Percentiles rank a stretch among this genome's conserved stretches.
Conservation (phyloP, 2,329 filamentous ascomycete species). For the Cladophialophora chaetospira region DNA sequence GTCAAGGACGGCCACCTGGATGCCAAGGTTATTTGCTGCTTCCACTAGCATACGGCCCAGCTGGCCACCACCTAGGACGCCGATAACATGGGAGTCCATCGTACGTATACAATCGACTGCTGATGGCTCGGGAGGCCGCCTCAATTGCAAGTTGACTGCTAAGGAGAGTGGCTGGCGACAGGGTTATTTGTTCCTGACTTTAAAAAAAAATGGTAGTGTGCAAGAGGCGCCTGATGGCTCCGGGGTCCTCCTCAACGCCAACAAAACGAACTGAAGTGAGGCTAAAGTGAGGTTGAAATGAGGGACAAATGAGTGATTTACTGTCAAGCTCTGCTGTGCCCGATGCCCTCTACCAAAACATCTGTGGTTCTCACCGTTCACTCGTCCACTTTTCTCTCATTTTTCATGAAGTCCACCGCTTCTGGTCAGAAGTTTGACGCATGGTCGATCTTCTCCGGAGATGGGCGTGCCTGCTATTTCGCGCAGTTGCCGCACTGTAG, state of each 20-base stretch:
- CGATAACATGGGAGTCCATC: conserved; percentile 40
- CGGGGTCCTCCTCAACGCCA: too few relatives aligned
- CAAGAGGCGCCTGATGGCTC: too few relatives aligned
- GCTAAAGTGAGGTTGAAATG: background rate
- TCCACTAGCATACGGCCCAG: conserved; percentile 93
- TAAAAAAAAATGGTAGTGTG: too few relatives aligned
- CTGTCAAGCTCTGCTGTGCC: too few relatives aligned
- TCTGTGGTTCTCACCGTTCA: background rate
- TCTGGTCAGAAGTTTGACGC: background rate
- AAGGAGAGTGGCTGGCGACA: background rate
- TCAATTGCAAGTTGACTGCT: background rate
- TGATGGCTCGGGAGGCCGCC: too few relatives aligned
- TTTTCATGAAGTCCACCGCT: background rate
- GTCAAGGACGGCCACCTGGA: conserved; percentile 79
- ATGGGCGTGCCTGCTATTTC: background rate
- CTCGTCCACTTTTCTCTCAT: background rate
- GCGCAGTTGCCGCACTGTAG: background rate
- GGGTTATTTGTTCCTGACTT: too few relatives aligned
- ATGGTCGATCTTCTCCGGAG: background rate
- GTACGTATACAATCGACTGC: background rate
- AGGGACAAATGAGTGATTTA: background rate
- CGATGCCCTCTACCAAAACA: too few relatives aligned
- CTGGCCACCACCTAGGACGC: conserved; percentile 66
- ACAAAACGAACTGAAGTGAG: too few relatives aligned
- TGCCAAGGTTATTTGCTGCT: conserved; percentile 76